Base-by-base conservation (phyloP, 2,329 filamentous ascomycete genomes). In the Verticillium nonalfalfae region DNA sequence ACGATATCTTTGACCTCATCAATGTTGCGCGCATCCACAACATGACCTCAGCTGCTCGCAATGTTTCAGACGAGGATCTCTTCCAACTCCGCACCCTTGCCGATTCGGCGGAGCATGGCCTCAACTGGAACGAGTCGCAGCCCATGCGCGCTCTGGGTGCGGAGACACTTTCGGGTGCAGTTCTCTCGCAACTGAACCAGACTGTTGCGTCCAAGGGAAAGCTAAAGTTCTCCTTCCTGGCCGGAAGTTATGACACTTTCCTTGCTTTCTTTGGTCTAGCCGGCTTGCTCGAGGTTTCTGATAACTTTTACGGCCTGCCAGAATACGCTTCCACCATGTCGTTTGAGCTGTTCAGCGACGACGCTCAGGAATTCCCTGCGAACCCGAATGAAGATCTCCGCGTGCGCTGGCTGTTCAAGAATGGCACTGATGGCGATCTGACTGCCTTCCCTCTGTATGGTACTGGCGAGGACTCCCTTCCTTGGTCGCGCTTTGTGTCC, bases 271-370 rank as follows among this genome's bases (percentile, higher is more conserved):
- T 74, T 50, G 72, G 72, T 15, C 59, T 73, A 13, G 62, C 67
- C 0, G 68, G 66, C 33, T 68, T 75, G 38, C 61, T 68, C 2
- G 60, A 68, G 1, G 63, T 69, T 3, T 72, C 70, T 9, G 59
- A 63, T 2, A 61, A 73, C 62, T 74, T 75, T 59, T 63, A 67
- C 56, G 73, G 73, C 14, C 66, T 75, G 26, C 72, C 73, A 6
- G 71, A 72, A 1, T 75, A 75, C 31, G 73, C 73, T 0, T 70
- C 72, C n/a, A 74, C 73, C 57, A 72, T 75, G 69, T 65, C 68
- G 1, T 75, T 75, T 56, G 73, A 75, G 68, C 68, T 74, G n/a
- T 70, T 70, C 61, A 71, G 64, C 45, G 60, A 60, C 11, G 64
- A 69, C 31, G 61, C 65, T 36, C 55, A 68, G 56, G 45, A 56